Base-by-base conservation (phyloP, 495 filamentous ascomycete genomes). In the Hypoxylon trugodes region DNA sequence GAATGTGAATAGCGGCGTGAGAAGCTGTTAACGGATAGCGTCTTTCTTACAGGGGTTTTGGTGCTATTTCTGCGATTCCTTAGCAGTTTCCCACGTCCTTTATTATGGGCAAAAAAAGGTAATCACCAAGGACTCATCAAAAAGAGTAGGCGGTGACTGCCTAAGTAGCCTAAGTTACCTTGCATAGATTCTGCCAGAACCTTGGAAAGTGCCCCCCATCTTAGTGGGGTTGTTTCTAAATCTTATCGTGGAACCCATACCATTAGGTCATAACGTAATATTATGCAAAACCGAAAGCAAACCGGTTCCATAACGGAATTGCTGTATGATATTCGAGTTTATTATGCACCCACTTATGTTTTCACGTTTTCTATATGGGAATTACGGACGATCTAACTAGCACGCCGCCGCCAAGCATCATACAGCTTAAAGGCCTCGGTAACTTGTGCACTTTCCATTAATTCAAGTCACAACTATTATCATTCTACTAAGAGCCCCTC, bases 361-460 rank as follows among this genome's bases (percentile, higher is more conserved):
- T 9, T 9, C 30, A 48, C 25, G 15, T 13, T 33, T 35, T 9
- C 15, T 47, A 30, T 30, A 32, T 26, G 32, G 24, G 28, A 36
- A 45, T 5, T 37, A 1, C n/a, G n/a, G 5, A 8, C 1, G 28
- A 46, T 9, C 12, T 28, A 21, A 30, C 12, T 24, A 4, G 22
- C 18, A 18, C 16, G 18, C 18, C 49, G 37, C 24, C 45, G 63
- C 52, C 63, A 57, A 62, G 63, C 42, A 50, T 57, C 46, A 16
- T 30, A 45, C 45, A 59, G 13, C 47, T 55, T 18, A 58, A 63
- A 52, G 59, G 59, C 65, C 65, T 68, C 65, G 65, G 65, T 54
- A 68, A 57, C 57, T 66, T 13, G 41, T 63, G 54, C 35, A 28
- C 19, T 21, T 36, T 53, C n/a, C 15, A 24, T 61, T 28, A 55